phyloP scores from a whole-genome alignment of 2,329 filamentous ascomycete species.

The Exophiala aquamarina region DNA sequence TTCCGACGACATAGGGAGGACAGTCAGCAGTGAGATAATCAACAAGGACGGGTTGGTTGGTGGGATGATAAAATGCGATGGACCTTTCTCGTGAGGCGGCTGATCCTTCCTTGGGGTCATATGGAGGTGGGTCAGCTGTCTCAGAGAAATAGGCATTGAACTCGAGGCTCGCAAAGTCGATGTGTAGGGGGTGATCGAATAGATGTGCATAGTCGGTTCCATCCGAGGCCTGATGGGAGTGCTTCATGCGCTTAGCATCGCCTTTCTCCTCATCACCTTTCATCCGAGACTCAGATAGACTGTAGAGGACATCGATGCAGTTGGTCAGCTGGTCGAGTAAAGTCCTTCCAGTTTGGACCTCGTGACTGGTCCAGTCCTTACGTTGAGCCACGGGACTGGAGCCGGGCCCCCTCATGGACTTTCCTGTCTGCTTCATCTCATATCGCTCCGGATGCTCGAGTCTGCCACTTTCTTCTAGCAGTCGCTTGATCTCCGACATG shows the following conservation, averaged over 20 bases:
- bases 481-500: slow-evolving; percentile 63
- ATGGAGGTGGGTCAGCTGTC: slow-evolving; percentile 26
- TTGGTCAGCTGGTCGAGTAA: slow-evolving; percentile 60
- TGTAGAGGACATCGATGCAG: slow-evolving; percentile 65
- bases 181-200: slow-evolving; percentile 26
- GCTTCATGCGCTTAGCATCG: slow-evolving; percentile 19
- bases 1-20: slow-evolving; percentile 22
- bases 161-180: slow-evolving; percentile 25
- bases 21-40: slow-evolving; percentile 25
- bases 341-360: slow-evolving; percentile 27
- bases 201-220: slow-evolving; percentile 17
- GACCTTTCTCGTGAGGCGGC: slow-evolving; percentile 17
- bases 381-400: slow-evolving; percentile 18
- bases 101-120: slow-evolving; percentile 24
- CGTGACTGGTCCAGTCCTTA: slow-evolving; percentile 28
- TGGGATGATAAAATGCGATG: slow-evolving; percentile 23
- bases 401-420: slow-evolving; percentile 33
- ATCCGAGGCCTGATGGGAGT: slow-evolving; percentile 15
- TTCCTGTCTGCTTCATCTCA: slow-evolving; percentile 36
- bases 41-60: slow-evolving; percentile 23
- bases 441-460: slow-evolving; percentile 45
- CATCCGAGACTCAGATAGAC: slow-evolving; percentile 58
- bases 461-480: slow-evolving; percentile 61
- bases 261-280: slow-evolving; percentile 27
- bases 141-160: slow-evolving; percentile 19